Evolutionary conservation across 2,329 filamentous ascomycete genomes (phyloP).

Genomic region (Plectosphaerella cucumerina): DNA sequence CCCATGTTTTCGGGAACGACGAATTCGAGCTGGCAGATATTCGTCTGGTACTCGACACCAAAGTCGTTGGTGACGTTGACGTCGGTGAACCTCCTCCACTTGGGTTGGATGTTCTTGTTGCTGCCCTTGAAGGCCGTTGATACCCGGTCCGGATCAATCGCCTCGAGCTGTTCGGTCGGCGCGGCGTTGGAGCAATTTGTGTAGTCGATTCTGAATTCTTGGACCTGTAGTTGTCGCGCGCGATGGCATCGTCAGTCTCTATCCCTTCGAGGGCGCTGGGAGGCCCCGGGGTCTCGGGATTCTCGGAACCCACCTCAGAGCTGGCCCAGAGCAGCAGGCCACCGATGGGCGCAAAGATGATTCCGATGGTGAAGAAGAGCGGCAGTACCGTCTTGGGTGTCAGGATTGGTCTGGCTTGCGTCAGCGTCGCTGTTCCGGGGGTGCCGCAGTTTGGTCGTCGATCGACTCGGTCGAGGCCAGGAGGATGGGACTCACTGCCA

Average conservation of each 20-base stretch:
- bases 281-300: neutral
- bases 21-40: constrained; percentile 72
- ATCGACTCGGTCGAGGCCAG: constrained; percentile 2
- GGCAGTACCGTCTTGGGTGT: constrained; percentile 92
- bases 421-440: constrained; percentile 6
- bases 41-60: constrained; percentile 29
- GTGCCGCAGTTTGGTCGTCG: neutral
- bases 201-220: constrained; percentile 90
- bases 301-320: constrained; percentile 55
- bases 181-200: constrained; percentile 66
- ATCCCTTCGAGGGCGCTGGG: neutral
- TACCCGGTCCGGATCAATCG: constrained; percentile 33
- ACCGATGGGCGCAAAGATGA: constrained; percentile 92
- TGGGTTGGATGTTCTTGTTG: constrained; percentile 29
- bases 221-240: constrained; percentile 53
- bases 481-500: constrained; percentile 81
- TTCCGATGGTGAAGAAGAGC: constrained; percentile 83
- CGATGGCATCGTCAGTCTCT: too few species aligned
- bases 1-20: constrained; percentile 73
- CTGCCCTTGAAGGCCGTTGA: constrained; percentile 67
- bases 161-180: constrained; percentile 20
- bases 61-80: constrained; percentile 36
- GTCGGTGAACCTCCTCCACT: constrained; percentile 35
- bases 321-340: constrained; percentile 84
- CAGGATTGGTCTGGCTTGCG: constrained; percentile 70